Evolutionary conservation across 75 land plant species (phyloP).

Genomic region (Chamaecyparis obtusa): DNA sequence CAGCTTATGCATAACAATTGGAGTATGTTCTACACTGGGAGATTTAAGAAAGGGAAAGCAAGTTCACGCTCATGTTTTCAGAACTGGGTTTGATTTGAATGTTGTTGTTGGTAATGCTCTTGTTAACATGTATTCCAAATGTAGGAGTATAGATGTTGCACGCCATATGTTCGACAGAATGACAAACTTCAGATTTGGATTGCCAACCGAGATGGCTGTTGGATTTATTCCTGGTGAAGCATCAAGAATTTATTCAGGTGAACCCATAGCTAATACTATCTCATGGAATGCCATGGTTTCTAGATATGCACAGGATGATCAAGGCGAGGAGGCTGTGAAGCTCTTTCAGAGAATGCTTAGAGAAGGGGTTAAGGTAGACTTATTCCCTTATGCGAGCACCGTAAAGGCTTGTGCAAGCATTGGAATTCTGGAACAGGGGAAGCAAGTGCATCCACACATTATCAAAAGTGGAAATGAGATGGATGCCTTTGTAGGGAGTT

Average conservation of each 20-base stretch:
- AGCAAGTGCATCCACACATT: slow-evolving; percentile 1
- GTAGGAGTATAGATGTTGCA: slow-evolving; percentile 9
- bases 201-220: not conserved
- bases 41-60: slow-evolving; percentile 9
- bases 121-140: slow-evolving; percentile 31
- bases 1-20: slow-evolving; percentile 13
- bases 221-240: not conserved
- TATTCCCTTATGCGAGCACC: slow-evolving; percentile 8
- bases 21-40: slow-evolving; percentile 9
- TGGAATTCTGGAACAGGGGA: slow-evolving; percentile 11
- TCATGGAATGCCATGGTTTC: slow-evolving; percentile 22
- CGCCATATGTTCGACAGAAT: not conserved
- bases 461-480: slow-evolving; percentile 12
- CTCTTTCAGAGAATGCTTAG: slow-evolving; percentile 11
- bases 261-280: not conserved
- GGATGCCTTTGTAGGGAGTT: slow-evolving; percentile 14
- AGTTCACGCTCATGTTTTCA: slow-evolving; percentile 17
- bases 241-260: not conserved
- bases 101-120: slow-evolving; percentile 27
- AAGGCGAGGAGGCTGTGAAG: slow-evolving; percentile 16
- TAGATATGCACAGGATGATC: slow-evolving; percentile 15
- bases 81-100: slow-evolving; percentile 1
- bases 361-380: slow-evolving; percentile 8
- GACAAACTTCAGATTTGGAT: not conserved
- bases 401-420: slow-evolving; percentile 17